A percentile compares a stretch with the other conserved stretches of the same genome.
Conservation (phyloP, 139 green algal species). For the Deuterostichococcus epilithicus region DNA sequence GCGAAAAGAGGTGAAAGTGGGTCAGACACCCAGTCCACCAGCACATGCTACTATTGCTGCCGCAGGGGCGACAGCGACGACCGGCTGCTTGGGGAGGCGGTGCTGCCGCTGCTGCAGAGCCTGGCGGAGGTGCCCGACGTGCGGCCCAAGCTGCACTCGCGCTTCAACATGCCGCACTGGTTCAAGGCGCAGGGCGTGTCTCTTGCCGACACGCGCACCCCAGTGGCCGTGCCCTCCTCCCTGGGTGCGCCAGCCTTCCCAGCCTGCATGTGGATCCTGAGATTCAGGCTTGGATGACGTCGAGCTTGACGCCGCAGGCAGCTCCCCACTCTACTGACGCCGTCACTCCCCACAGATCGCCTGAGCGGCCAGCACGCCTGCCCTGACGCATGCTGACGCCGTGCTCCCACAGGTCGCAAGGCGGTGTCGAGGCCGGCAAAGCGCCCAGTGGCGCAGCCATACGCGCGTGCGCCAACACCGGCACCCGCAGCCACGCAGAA, state of each 20-base stretch:
- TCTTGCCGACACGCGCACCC: background rate
- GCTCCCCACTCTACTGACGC: no score
- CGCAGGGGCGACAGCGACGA: slow-evolving; percentile 76
- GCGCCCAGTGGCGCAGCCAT: background rate
- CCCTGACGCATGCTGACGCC: no score
- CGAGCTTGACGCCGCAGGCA: no score
- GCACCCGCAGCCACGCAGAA: background rate
- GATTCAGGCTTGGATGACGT: no score
- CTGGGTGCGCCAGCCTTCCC: background rate
- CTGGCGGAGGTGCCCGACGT: slow-evolving; percentile 51
- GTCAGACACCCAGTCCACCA: no score
- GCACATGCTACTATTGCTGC: no score
- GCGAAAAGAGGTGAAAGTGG: no score
- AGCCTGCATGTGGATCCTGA: no score
- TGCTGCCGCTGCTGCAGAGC: slow-evolving; percentile 73
- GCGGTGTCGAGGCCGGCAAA: background rate
- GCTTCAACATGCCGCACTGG: slow-evolving; percentile 79
- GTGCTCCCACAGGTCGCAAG: background rate
- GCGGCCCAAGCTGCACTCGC: slow-evolving; percentile 45
- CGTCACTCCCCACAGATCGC: no score
- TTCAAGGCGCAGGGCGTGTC: slow-evolving; percentile 27
- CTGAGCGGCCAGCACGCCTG: no score
- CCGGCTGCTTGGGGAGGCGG: slow-evolving; percentile 72
- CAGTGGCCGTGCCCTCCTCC: no score
- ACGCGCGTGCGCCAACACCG: background rate